Base-by-base conservation (phyloP, 2,329 filamentous ascomycete species). In the Sarocladium strictum region DNA sequence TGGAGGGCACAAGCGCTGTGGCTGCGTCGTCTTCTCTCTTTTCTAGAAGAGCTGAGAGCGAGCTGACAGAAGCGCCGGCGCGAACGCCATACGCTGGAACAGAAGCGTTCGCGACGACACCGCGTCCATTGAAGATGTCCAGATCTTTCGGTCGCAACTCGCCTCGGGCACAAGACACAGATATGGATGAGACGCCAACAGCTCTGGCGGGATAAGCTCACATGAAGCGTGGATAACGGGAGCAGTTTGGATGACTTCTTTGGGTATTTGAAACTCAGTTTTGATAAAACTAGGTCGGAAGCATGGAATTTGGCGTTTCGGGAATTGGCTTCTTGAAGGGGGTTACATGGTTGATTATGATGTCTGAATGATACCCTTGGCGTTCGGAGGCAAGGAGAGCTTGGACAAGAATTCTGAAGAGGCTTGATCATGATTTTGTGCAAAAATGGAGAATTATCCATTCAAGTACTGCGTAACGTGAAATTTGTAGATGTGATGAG, bases 301-400 rank as follows among this genome's bases (percentile, higher is more conserved):
- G 43, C 43, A 49, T 49, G 23, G 40, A 23, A 23, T 43, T 47
- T 24, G 43, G 43, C 43, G 43, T 47, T 23, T 23, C 43, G 43
- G 43, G 14, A 51, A 23, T 51, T 15, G 47, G 47, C 27, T 17
- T 51, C 17, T 33, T 32, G n/a, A 19, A 11, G n/a, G 15, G 17
- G 27, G 6, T 10, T 35, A 21, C 29, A 15, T 19, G n/a, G 33
- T 35, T 33, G 27, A n/a, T 35, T 23, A 51, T 23, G 47, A 33
- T 49, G 43, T 33, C 47, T 51, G 47, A 23, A 51, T 51, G 47
- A 51, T 51, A 51, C 47, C 47, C 47, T 23, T n/a, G 26, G 43
- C 24, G 7, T 17, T 38, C n/a, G 15, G 35, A 38, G 29, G 29
- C 12, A 7, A 12, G 29, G 29, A 32, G 41, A 11, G 24, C 21